A percentile compares a stretch with the other conserved stretches of the same genome.
These are phyloP conservation scores for Suillus alpinus DNA, from an alignment of 768 basidiomycete genomes.

Conservation along the genomic window DNA sequence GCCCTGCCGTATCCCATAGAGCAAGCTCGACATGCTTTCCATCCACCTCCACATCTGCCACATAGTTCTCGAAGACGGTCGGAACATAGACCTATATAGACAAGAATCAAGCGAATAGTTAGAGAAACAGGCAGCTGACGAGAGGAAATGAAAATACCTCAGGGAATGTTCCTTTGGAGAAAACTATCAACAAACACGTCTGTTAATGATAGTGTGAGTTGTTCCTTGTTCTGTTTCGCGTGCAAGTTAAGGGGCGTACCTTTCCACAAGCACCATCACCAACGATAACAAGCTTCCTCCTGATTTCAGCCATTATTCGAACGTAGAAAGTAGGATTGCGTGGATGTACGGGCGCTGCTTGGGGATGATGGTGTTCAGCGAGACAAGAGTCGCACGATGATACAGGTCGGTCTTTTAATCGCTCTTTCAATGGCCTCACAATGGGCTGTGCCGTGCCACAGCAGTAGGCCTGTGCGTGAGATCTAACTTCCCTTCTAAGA, in stretches of 20 bases:
- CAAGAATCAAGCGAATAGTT: not conserved
- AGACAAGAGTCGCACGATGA: constrained; percentile 38
- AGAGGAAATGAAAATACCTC: constrained; percentile 54
- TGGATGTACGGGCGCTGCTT: constrained; percentile 33
- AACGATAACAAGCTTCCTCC: constrained; percentile 98
- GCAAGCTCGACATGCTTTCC: constrained; percentile 98
- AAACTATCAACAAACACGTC: constrained; percentile 94
- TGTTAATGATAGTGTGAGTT: constrained; percentile 30
- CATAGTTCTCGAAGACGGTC: constrained; percentile 99
- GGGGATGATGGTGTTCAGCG: constrained; percentile 35
- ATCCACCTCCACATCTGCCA: constrained; percentile 97
- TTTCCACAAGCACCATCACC: constrained; percentile 98
- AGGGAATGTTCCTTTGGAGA: constrained; percentile 95
- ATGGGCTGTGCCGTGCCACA: constrained; percentile 30
- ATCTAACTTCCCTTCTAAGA: not conserved
- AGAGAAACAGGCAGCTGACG: constrained; percentile 3
- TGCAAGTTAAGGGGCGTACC: constrained; percentile 40
- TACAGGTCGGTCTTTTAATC: constrained; percentile 34
- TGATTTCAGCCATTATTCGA: constrained; percentile 87
- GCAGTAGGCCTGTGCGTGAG: constrained; percentile 24
- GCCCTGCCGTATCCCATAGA: constrained; percentile 99
- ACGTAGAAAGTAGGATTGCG: constrained; percentile 32
- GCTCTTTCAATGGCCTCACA: constrained; percentile 27
- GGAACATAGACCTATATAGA: constrained; percentile 88
- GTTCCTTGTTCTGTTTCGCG: constrained; percentile 8